phyloP scores from a whole-genome alignment of 2,329 filamentous ascomycete genomes.

The Blumeria hordei region DNA sequence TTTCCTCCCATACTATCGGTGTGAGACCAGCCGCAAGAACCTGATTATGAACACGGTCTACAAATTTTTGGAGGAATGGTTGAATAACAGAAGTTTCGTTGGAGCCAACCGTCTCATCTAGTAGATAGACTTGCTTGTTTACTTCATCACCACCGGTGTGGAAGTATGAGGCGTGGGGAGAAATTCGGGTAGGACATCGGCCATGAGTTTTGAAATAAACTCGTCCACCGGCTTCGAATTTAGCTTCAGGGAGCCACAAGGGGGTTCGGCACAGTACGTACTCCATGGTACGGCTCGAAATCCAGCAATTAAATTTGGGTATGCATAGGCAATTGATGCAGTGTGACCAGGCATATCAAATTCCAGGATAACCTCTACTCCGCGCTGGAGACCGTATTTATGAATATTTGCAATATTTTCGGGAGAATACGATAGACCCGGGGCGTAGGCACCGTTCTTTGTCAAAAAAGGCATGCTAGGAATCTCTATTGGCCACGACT shows the following conservation, averaged over 20 bases:
- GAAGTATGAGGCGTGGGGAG: conserved; percentile 49
- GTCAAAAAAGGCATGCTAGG: conserved; percentile 49
- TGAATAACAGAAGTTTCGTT: conserved; percentile 39
- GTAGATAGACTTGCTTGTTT: conserved; percentile 47
- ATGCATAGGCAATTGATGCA: conserved; percentile 36
- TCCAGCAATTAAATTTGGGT: conserved; percentile 49
- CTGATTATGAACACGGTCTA: conserved; percentile 43
- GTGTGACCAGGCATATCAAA: conserved; percentile 69
- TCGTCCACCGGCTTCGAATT: conserved; percentile 44
- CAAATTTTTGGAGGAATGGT: conserved; percentile 55
- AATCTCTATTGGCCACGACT: conserved; percentile 69
- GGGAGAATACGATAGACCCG: conserved; percentile 41
- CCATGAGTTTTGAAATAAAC: conserved; percentile 49
- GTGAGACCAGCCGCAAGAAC: conserved; percentile 38
- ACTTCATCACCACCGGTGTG: conserved; percentile 79
- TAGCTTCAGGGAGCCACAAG: conserved; percentile 49
- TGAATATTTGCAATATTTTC: conserved; percentile 42
- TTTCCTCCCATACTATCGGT: conserved; percentile 76
- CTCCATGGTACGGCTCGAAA: conserved; percentile 31
- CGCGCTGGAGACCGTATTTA: conserved; percentile 41
- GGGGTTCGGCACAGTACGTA: conserved; percentile 35
- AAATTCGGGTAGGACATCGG: conserved; percentile 54
- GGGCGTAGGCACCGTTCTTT: conserved; percentile 46
- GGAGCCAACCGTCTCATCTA: conserved; percentile 49
- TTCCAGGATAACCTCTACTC: conserved; percentile 49